Base-by-base conservation (phyloP, 208 protist genomes). In the Naegleria gruberi region DNA sequence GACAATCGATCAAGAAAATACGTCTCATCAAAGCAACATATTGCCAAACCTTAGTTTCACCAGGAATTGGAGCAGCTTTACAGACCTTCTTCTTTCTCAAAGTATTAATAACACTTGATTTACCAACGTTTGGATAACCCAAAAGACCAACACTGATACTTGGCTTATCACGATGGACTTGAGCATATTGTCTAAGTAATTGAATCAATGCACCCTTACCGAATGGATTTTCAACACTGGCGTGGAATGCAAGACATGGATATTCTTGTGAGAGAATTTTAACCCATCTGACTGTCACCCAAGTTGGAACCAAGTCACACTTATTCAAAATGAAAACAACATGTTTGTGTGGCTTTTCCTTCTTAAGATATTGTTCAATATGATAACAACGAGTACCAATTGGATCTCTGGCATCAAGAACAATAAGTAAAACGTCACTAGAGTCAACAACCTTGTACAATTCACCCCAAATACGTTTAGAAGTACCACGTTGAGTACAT, bases 31-130 rank as follows among this genome's bases (percentile, higher is more conserved):
- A 95, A 3, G 97, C 97, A 46, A 99, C 97, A 93, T 99, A 99
- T 94, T 99, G 98, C 99, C 99, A 99, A 41, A 99, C 98, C 91
- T 99, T 99, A n/a, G 99, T 99, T 93, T 99, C 97, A 47, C 99
- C 99, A 15, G 99, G 98, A 91, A 99, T 98, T 10, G 99, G 99
- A 0, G 99, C 99, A 40, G 99, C 98, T 89, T 98, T 99, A 95
- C 98, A 99, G 45, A 99, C 98, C 51, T 96, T 94, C 92, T 99
- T 98, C n/a, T 93, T 92, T n/a, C 96, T 94, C 0, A 99, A 94
- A 2, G 99, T 99, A 93, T 99, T 99, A 92, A 99, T 99, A n/a
- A 99, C 94, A 12, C 97, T 99, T 55, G 94, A 97, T 94, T 99
- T 99, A 43, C 99, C 99, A 47, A 99, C 98, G 91, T 99, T 99